phyloP scores from a whole-genome alignment of 306 rosid species.

The Arachis hypogaea region DNA sequence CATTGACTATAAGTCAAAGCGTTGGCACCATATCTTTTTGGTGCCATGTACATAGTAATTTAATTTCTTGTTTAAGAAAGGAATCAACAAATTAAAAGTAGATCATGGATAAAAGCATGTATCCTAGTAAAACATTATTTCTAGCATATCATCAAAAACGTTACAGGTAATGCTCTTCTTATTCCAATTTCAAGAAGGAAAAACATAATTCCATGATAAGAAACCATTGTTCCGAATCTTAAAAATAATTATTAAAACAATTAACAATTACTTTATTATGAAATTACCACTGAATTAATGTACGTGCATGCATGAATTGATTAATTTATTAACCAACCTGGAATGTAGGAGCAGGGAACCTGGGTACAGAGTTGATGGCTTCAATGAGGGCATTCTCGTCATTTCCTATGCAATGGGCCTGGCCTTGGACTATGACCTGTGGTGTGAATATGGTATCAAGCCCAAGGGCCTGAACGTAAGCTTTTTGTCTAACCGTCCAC shows the following conservation, averaged over 20 bases:
- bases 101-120: background rate
- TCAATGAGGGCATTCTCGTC: slow-evolving; percentile 63
- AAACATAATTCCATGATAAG: background rate
- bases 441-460: slow-evolving; percentile 86
- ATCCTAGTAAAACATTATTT: background rate
- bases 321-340: slow-evolving; percentile 49
- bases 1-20: background rate
- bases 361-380: slow-evolving; percentile 53
- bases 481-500: slow-evolving; percentile 89
- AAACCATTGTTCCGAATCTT: background rate
- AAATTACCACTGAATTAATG: background rate
- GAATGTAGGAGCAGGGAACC: slow-evolving; percentile 65
- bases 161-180: background rate
- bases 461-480: slow-evolving; percentile 70
- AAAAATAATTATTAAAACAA: no score
- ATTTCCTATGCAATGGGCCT: slow-evolving; percentile 69
- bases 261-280: background rate
- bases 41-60: background rate
- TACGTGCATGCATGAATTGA: background rate
- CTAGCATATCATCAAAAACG: background rate
- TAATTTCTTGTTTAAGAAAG: background rate
- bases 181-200: background rate
- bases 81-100: background rate
- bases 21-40: background rate
- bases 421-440: slow-evolving; percentile 79